Evolutionary conservation across 805 yeast genomes (phyloP), one percentile per base, ranked within the genome.

Genomic region (Blastobotrys robertii): DNA sequence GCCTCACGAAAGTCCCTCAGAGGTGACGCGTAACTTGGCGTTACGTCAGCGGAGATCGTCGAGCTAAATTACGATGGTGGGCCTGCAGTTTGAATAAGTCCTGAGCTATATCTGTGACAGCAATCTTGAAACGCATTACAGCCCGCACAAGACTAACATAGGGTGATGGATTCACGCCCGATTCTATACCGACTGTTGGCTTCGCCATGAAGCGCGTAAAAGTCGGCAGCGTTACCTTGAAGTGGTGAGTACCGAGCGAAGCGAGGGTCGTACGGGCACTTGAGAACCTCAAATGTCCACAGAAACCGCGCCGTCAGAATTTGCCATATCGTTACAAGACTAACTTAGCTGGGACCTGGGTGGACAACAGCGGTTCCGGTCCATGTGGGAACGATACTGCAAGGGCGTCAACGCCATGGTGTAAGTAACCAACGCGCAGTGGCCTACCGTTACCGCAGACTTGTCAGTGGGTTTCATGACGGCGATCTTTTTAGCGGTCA

Each of bases 381-480:
- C 63, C 25, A 61, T 62, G 67, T 62, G 67, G 67, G 67, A 63
- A 38, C 52, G 67, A 14, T 62, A 62, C 43, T 62, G 67, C 45
- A 52, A 58, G 38, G 66, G 65, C 8, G 64, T 59, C 39, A 53
- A 52, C 40, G 65, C 65, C 10, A 62, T 62, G 31, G 51, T 61
- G 53, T 54, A 44, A 35, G 57, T 49, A 22, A 6, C 8, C 10
- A 7, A 14, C 13, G 9, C 16, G 10, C 16, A n/a, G 13, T 12
- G 10, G n/a, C 4, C 13, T 30, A 30, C 12, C 11, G 12, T n/a
- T 11, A n/a, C 32, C 9, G 12, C 32, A 30, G 32, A 30, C 30
- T 19, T 19, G 25, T 19, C 25, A 19, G 25, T 19, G 25, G 25
- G 25, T 19, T 19, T 19, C 25, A 19, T 19, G 25, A 4, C 25